These are phyloP conservation scores for Talaromyces rugulosus DNA, from an alignment of 2,329 filamentous ascomycete species.

Conservation along the genomic window DNA sequence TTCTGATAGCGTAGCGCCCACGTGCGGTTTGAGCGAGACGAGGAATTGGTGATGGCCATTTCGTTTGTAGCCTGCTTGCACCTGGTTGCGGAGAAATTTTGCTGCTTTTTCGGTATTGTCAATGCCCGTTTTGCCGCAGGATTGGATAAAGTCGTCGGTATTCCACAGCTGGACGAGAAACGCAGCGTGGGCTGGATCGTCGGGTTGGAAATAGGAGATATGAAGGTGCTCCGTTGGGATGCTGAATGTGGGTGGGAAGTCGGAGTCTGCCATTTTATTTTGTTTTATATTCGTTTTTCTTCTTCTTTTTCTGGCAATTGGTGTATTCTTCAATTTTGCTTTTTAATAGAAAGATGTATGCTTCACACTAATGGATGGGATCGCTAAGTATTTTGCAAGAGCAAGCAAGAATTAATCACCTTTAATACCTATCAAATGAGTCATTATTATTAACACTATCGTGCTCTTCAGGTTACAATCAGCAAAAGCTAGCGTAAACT, in stretches of 20 bases:
- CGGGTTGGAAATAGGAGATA: constrained; percentile 11
- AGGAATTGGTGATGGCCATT: constrained; percentile 10
- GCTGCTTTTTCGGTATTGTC: constrained; percentile 9
- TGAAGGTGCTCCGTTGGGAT: constrained; percentile 12
- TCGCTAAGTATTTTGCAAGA: background rate
- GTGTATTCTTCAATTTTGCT: too few relatives aligned
- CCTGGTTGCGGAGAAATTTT: constrained; percentile 2
- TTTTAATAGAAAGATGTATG: too few relatives aligned
- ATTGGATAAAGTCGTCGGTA: constrained; percentile 5
- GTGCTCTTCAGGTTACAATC: background rate
- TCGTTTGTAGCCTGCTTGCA: constrained; percentile 10
- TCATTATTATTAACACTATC: background rate
- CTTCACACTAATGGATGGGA: too few relatives aligned
- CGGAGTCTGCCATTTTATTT: background rate
- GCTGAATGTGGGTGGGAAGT: constrained; percentile 6
- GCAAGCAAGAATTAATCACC: background rate
- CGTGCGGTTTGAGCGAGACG: constrained; percentile 6
- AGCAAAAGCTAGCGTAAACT: too few relatives aligned
- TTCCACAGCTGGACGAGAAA: constrained; percentile 10
- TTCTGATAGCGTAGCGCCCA: constrained; percentile 3
- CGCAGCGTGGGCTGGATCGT: constrained; percentile 5
- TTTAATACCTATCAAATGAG: background rate
- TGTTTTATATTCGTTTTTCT: too few relatives aligned
- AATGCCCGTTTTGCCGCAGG: constrained; percentile 3
- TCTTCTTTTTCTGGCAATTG: too few relatives aligned